Evolutionary conservation across 257 asterid species (phyloP), one percentile per base, ranked within the genome.

Genomic region (Penstemon eatonii): DNA sequence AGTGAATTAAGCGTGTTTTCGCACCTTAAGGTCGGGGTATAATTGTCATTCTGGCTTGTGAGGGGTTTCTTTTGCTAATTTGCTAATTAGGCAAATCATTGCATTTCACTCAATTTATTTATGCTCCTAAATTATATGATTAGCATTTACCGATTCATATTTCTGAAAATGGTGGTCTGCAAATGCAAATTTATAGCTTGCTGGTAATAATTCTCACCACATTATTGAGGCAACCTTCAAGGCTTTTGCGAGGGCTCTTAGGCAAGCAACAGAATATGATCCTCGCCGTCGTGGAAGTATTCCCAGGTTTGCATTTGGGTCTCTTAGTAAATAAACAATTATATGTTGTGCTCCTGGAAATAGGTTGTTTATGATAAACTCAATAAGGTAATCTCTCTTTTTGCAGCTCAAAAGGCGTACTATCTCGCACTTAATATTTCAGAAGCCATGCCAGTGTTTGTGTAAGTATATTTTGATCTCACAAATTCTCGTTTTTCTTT

Each of bases 221-320:
- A 91, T 94, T 46, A 89, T 94, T 53, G 97, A 94, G 86, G 99
- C 99, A 49, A 91, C 99, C 65, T 94, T 94, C 85, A 94, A 91
- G 84, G 97, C 99, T 41, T 94, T 94, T 59, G 99, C 96, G 19
- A 87, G 99, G 84, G 99, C 99, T 73, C 96, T 94, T 66, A 86
- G 97, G 50, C 99, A 91, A 78, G 99, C 99, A 63, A 89, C 96
- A 5, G 96, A 89, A 71, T 81, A 73, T 57, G 97, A 91, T 68
- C 82, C 83, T 72, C 97, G 97, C 4, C 95, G 96, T 60, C 90
- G 70, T 47, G 96, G 96, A 78, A 94, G 83, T 67, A 68, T 94
- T 55, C 99, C 97, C 56, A 94, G 99, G 99, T 94, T 73, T 57
- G 75, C 46, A 44, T 18, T 43, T 51, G 40, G 25, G 43, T n/a